Percentiles rank a stretch among this genome's conserved stretches.
Evolutionary conservation across 495 filamentous ascomycete genomes (phyloP).

Genomic region (Gamarada debralockiae): DNA sequence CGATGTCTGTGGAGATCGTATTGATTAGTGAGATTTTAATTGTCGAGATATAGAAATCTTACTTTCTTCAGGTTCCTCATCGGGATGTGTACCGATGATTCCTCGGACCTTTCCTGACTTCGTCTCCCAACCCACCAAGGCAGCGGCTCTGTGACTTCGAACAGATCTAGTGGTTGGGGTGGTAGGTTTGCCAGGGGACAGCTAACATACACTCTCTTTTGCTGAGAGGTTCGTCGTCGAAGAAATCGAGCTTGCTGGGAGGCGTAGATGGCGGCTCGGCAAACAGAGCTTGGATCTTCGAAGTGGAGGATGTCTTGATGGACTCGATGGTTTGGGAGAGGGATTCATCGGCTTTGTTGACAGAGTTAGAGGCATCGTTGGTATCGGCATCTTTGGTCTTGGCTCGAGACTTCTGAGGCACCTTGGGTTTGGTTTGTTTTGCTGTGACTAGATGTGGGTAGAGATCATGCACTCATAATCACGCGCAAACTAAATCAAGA

Average conservation of each 20-base stretch:
- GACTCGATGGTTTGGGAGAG: no score
- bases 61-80: conserved; percentile 9
- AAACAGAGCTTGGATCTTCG: background rate
- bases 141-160: background rate
- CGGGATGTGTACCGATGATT: background rate
- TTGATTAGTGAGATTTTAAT: background rate
- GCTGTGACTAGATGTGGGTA: no score
- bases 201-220: no score
- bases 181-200: background rate
- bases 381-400: no score
- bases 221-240: background rate
- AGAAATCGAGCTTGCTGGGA: background rate
- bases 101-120: conserved; percentile 1
- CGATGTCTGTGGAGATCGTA: background rate
- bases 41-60: background rate
- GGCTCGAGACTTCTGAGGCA: background rate
- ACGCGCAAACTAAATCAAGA: no score
- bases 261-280: background rate
- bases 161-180: background rate
- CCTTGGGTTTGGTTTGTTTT: no score
- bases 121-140: background rate
- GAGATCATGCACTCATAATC: no score
- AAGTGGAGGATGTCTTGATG: background rate
- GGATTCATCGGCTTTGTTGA: no score
- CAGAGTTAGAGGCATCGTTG: background rate